Conservation (phyloP, 495 filamentous ascomycete genomes). For the Cercophora scortea region DNA sequence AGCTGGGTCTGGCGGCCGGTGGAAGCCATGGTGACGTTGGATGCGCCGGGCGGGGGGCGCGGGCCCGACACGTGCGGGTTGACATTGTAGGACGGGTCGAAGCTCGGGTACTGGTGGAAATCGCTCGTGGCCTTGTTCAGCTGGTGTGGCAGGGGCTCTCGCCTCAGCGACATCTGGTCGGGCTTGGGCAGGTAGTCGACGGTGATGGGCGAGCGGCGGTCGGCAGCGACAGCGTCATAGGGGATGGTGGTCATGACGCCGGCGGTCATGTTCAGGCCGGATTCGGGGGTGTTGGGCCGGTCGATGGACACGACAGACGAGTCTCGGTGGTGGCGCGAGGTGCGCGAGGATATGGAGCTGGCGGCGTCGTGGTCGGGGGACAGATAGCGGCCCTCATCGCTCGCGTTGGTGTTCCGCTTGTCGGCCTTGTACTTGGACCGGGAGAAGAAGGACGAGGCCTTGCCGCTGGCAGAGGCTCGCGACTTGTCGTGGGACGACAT, state of each 20-base stretch:
- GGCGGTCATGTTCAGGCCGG: constrained; percentile 60
- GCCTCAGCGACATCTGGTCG: constrained; percentile 54
- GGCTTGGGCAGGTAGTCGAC: constrained; percentile 68
- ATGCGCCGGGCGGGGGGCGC: constrained; percentile 59
- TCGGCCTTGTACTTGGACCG: constrained; percentile 69
- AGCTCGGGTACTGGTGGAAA: constrained; percentile 83
- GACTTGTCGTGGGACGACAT: constrained; percentile 66
- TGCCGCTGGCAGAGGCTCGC: constrained; percentile 73
- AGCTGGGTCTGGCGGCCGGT: constrained; percentile 63
- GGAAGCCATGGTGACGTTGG: constrained; percentile 59
- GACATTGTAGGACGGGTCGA: constrained; percentile 45
- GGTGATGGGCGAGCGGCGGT: constrained; percentile 61
- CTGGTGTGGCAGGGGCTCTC: constrained; percentile 73
- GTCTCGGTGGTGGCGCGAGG: constrained; percentile 72
- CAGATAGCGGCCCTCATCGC: constrained; percentile 43
- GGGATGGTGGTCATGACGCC: constrained; percentile 86
- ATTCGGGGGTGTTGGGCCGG: constrained; percentile 43
- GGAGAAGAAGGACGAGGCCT: constrained; percentile 68
- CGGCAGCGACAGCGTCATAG: constrained; percentile 66
- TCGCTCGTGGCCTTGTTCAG: constrained; percentile 69
- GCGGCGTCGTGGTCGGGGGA: constrained; percentile 43
- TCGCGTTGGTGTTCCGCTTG: constrained; percentile 46
- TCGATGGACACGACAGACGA: constrained; percentile 72
- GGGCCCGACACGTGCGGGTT: constrained; percentile 56
- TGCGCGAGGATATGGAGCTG: constrained; percentile 57